Evolutionary conservation across 108 stramenopile genomes (phyloP), one percentile per base, ranked within the genome.

Genomic region (Nitzschia sp.): DNA sequence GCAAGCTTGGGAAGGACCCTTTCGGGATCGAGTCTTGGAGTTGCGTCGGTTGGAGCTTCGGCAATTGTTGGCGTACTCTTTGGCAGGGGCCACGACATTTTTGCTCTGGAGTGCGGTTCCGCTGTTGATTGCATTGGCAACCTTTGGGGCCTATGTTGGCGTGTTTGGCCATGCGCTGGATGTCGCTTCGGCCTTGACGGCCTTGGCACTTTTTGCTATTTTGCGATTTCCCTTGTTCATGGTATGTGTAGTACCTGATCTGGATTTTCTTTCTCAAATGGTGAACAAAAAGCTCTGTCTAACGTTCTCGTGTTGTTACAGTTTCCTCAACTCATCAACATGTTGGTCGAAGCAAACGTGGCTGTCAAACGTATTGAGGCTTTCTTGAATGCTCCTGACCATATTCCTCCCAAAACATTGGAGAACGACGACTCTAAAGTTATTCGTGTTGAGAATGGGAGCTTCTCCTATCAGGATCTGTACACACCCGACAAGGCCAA

Each of bases 181-280:
- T 85, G 97, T 51, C 89, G 97, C 85, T 2, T 74, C 77, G 0
- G 82, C 82, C 17, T 67, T 83, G 67, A 83, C 82, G 1, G 80
- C 97, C 5, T 69, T 99, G 22, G 84, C 96, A 0, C 78, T 98
- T 19, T 97, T 99, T 75, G 92, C 95, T 52, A 82, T 96, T 21
- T 87, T 99, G 26, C 88, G 97, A 12, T 97, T 99, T 79, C 98
- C 98, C 3, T 85, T 99, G 26, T 83, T 95, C 57, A 92, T 96
- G 82, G 71, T 97, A 8, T 96, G 59, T 88, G 10, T 15, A 2
- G 10, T 15, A 2, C 15, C 39, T 58, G n/a, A 39, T 8, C 37
- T 48, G 46, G 17, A 48, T 2, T 17, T 48, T 48, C 29, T 34
- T 48, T 3, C 14, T 48, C n/a, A 3, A 48, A 48, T 48, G 14